Conservation (phyloP, 257 asterid species). For the Solanum clarkiae region DNA sequence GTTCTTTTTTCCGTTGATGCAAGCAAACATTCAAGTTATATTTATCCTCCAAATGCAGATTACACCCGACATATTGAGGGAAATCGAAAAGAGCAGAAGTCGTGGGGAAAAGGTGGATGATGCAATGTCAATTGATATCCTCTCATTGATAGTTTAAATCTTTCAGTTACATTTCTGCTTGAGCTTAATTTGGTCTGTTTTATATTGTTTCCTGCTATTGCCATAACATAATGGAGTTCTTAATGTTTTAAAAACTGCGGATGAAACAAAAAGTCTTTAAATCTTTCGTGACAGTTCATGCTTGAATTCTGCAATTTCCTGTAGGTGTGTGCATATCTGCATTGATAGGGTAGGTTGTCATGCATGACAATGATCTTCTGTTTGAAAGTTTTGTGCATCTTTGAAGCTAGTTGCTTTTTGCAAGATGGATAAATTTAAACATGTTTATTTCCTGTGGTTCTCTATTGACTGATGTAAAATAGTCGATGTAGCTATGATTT, state of each 20-base stretch:
- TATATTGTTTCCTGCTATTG: background rate
- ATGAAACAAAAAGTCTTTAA: background rate
- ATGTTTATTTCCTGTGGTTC: background rate
- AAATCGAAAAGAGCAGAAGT: slow-evolving; percentile 72
- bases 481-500: background rate
- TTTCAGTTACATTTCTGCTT: background rate
- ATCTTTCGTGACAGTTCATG: background rate
- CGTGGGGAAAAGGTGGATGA: slow-evolving; percentile 90
- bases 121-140: slow-evolving; percentile 76
- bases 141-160: slow-evolving; percentile 9
- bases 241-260: background rate
- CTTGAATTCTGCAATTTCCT: background rate
- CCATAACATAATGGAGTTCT: background rate
- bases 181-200: background rate
- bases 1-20: background rate
- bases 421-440: background rate
- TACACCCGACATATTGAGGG: slow-evolving; percentile 85
- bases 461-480: background rate
- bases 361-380: background rate
- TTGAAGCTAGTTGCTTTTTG: background rate
- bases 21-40: background rate
- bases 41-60: slow-evolving; percentile 41
- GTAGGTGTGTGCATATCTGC: background rate
- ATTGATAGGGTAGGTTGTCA: background rate
- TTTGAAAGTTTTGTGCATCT: background rate